These are phyloP conservation scores for Tylopilus sp. DNA, from an alignment of 1,284 basidiomycete genomes.

Conservation along the genomic window DNA sequence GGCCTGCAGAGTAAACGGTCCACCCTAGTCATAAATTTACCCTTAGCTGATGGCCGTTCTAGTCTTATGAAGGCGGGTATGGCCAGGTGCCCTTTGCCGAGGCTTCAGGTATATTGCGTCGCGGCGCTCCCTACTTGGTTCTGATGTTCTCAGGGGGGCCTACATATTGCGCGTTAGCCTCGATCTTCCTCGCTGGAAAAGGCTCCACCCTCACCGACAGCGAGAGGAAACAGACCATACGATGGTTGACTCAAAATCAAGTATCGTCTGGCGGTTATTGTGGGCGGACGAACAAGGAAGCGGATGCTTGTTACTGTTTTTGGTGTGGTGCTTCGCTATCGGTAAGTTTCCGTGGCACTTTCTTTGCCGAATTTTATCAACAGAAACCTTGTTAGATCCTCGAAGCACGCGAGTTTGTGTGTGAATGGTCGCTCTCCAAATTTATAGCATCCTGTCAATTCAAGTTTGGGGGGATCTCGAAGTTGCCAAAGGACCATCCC, in stretches of 20 bases:
- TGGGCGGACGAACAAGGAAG: constrained; percentile 80
- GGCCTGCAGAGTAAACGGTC: constrained; percentile 57
- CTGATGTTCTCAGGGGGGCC: constrained; percentile 68
- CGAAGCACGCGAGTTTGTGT: constrained; percentile 52
- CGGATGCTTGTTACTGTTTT: constrained; percentile 93
- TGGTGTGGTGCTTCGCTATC: constrained; percentile 83
- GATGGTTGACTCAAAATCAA: constrained; percentile 78
- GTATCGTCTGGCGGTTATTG: constrained; percentile 70
- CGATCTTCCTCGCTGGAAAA: constrained; percentile 55
- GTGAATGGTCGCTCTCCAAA: constrained; percentile 48
- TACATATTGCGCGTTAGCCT: constrained; percentile 87
- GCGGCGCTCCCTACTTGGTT: background rate
- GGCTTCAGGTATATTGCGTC: constrained; percentile 63
- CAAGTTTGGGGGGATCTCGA: constrained; percentile 81
- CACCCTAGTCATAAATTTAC: background rate
- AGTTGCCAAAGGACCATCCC: constrained; percentile 72
- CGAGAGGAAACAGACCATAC: constrained; percentile 55
- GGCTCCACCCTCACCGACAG: constrained; percentile 36
- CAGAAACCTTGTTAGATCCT: constrained; percentile 51
- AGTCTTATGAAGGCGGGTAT: constrained; percentile 94
- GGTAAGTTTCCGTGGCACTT: constrained; percentile 40
- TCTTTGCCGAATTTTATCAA: background rate
- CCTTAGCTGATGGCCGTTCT: constrained; percentile 7
- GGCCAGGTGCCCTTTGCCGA: constrained; percentile 80
- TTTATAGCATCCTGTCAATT: constrained; percentile 79